These are phyloP conservation scores for Cryptosporidium xiaoi DNA, from an alignment of 169 alveolate species.

Conservation along the genomic window DNA sequence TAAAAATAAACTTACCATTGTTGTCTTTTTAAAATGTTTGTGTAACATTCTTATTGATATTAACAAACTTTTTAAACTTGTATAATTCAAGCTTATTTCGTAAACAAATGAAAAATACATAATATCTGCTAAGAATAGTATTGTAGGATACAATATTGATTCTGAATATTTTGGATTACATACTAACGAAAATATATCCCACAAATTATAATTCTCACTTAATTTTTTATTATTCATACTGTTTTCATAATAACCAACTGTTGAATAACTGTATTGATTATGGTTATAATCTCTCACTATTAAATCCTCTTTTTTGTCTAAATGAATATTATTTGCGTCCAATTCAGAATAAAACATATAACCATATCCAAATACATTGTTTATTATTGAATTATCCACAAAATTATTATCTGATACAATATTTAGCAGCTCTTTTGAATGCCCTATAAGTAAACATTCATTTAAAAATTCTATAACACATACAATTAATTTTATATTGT, in stretches of 20 bases:
- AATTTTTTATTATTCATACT: neutral
- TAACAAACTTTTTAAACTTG: conserved; percentile 39
- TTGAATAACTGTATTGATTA: conserved; percentile 14
- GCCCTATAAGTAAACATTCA: conserved; percentile 72
- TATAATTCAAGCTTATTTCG: conserved; percentile 43
- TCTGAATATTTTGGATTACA: conserved; percentile 69
- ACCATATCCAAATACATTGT: conserved; percentile 64
- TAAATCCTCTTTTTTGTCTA: conserved; percentile 26
- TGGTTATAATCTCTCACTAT: conserved; percentile 8
- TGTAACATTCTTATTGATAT: conserved; percentile 16
- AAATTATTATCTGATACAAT: conserved; percentile 11
- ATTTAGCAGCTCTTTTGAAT: conserved; percentile 42
- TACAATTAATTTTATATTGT: conserved; percentile 39
- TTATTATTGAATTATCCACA: conserved; percentile 1
- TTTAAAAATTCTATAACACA: conserved; percentile 57
- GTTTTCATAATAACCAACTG: conserved; percentile 22
- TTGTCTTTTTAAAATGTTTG: conserved; percentile 58
- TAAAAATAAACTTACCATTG: conserved; percentile 39
- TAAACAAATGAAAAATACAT: conserved; percentile 62
- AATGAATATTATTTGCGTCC: conserved; percentile 48
- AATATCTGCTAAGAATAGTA: conserved; percentile 41
- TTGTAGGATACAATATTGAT: conserved; percentile 37
- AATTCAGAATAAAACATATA: conserved; percentile 38
- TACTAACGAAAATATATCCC: conserved; percentile 52
- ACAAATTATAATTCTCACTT: conserved; percentile 5